Conservation (phyloP, 139 green algal genomes). For the Coelastrella sp. region DNA sequence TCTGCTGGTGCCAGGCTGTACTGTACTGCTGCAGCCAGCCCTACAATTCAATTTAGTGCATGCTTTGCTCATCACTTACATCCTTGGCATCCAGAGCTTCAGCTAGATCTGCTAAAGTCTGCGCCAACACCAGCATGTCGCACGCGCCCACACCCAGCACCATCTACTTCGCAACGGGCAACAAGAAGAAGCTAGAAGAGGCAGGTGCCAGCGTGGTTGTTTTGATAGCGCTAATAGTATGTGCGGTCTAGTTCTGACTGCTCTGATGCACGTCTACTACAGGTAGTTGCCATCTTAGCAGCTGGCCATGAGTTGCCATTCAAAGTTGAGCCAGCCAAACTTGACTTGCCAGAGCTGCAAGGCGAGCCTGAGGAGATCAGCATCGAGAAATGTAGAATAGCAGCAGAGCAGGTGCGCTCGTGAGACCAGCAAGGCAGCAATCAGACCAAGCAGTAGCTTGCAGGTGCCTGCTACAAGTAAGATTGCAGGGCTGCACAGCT, state of each 20-base stretch:
- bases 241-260: too few species aligned
- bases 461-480: not conserved
- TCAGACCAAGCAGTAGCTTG: not conserved
- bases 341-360: conserved; percentile 95
- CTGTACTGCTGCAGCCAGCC: too few species aligned
- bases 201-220: conserved; percentile 49
- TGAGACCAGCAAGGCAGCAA: not conserved
- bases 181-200: conserved; percentile 97
- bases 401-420: conserved; percentile 71
- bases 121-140: conserved; percentile 32
- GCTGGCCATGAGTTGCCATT: conserved; percentile 79
- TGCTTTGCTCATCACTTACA: not conserved
- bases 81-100: too few species aligned
- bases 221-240: too few species aligned
- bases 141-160: conserved; percentile 12
- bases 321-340: conserved; percentile 70
- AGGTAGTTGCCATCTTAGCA: conserved; percentile 92
- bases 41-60: not conserved
- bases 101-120: too few species aligned
- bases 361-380: conserved; percentile 95
- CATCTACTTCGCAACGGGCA: conserved; percentile 94
- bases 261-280: too few species aligned
- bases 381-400: conserved; percentile 91
- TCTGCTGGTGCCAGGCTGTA: too few species aligned
- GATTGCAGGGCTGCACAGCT: too few species aligned